Percentiles rank a stretch among this genome's conserved stretches.
These are phyloP conservation scores for Salix arbutifolia DNA, from an alignment of 345 rosid genomes.

Conservation along the genomic window DNA sequence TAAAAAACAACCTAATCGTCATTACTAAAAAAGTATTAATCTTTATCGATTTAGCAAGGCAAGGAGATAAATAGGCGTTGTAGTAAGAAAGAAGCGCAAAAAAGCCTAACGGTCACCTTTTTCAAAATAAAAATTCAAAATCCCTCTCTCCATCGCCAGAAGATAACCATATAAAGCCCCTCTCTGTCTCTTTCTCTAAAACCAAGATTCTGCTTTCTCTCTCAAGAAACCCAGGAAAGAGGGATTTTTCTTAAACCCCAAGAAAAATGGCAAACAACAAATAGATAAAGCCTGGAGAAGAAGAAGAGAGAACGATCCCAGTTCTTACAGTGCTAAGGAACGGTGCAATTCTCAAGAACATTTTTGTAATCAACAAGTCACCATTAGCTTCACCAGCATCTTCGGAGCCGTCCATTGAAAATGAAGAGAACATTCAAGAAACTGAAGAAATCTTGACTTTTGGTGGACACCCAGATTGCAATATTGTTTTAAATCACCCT, in stretches of 20 bases:
- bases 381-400: constrained; percentile 1
- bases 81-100: neutral
- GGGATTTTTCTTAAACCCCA: neutral
- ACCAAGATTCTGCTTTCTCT: neutral
- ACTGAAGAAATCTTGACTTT: constrained; percentile 55
- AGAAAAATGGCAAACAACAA: constrained; percentile 25
- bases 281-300: constrained; percentile 13
- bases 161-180: neutral
- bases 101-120: constrained; percentile 40
- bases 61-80: constrained; percentile 22
- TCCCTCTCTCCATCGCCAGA: neutral
- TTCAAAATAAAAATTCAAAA: constrained; percentile 35
- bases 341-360: constrained; percentile 78
- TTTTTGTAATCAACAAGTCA: constrained; percentile 56
- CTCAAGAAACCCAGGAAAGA: neutral
- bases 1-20: too few relatives aligned
- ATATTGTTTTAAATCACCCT: constrained; percentile 71
- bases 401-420: constrained; percentile 7
- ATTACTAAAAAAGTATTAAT: too few relatives aligned
- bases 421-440: constrained; percentile 22
- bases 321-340: constrained; percentile 73
- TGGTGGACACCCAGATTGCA: constrained; percentile 83
- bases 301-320: constrained; percentile 41
- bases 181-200: neutral
- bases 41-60: neutral